Conservation (phyloP, 73 alveolate genomes). For the Tetrahymena thermophila region DNA sequence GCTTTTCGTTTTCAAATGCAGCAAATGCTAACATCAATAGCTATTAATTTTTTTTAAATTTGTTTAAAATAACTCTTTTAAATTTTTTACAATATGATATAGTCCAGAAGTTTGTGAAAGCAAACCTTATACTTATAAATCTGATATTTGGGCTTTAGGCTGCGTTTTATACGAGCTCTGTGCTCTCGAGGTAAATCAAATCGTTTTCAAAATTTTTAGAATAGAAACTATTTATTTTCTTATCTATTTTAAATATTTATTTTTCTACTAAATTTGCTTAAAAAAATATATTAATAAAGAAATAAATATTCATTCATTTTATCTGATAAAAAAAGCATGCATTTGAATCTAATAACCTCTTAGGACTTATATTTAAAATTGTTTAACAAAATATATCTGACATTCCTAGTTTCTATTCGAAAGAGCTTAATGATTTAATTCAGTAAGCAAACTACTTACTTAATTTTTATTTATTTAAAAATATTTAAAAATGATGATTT, state of each 20-base stretch:
- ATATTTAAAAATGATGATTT: no score
- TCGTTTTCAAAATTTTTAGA: neutral
- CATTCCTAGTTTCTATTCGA: neutral
- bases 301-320: no score
- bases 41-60: neutral
- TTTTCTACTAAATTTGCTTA: no score
- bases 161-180: constrained; percentile 37
- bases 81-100: neutral
- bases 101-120: constrained; percentile 75
- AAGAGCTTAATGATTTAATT: neutral
- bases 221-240: neutral
- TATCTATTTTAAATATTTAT: no score
- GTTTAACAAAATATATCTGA: neutral
- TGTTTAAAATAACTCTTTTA: neutral
- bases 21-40: no score
- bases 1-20: no score
- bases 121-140: constrained; percentile 69
- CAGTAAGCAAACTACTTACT: neutral
- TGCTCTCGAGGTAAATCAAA: constrained; percentile 7
- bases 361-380: neutral
- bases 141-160: constrained; percentile 79
- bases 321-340: neutral
- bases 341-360: neutral
- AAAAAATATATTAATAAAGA: no score
- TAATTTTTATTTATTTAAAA: no score